Conservation (phyloP, 305 asterid genomes). For the Fraxinus baroniana region DNA sequence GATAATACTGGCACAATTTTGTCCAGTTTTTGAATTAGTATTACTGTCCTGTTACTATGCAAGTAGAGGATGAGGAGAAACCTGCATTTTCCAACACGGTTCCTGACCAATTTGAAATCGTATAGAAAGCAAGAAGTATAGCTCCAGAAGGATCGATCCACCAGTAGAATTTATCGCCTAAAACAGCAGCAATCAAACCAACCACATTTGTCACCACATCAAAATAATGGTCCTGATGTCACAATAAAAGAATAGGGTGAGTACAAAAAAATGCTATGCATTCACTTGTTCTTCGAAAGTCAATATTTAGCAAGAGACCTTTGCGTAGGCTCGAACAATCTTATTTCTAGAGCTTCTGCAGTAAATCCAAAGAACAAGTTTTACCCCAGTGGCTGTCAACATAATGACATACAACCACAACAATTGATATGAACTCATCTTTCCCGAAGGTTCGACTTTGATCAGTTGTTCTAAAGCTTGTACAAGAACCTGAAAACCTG, state of each 20-base stretch:
- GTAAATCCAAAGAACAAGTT: constrained; percentile 68
- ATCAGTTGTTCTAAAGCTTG: constrained; percentile 63
- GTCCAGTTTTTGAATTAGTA: neutral
- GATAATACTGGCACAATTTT: neutral
- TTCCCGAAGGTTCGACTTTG: constrained; percentile 33
- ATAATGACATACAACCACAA: constrained; percentile 67
- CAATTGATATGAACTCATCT: constrained; percentile 53
- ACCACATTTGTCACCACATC: constrained; percentile 91
- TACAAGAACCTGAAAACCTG: constrained; percentile 72
- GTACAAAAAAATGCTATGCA: neutral
- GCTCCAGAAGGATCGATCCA: constrained; percentile 96
- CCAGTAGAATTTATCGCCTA: constrained; percentile 79
- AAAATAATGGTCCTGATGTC: constrained; percentile 78
- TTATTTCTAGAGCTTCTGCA: constrained; percentile 74
- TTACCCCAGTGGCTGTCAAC: constrained; percentile 68
- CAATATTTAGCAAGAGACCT: constrained; percentile 36
- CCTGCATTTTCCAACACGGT: constrained; percentile 93
- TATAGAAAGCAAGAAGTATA: constrained; percentile 68
- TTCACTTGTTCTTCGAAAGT: neutral
- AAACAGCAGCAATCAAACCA: constrained; percentile 80
- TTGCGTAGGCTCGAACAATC: constrained; percentile 81
- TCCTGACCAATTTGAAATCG: constrained; percentile 79
- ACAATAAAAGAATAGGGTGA: neutral
- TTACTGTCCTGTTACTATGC: neutral
- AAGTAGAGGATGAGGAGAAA: constrained; percentile 13